phyloP scores from a whole-genome alignment of 192 early-diverging fungal genomes.

The Helicostylum pulchrum region DNA sequence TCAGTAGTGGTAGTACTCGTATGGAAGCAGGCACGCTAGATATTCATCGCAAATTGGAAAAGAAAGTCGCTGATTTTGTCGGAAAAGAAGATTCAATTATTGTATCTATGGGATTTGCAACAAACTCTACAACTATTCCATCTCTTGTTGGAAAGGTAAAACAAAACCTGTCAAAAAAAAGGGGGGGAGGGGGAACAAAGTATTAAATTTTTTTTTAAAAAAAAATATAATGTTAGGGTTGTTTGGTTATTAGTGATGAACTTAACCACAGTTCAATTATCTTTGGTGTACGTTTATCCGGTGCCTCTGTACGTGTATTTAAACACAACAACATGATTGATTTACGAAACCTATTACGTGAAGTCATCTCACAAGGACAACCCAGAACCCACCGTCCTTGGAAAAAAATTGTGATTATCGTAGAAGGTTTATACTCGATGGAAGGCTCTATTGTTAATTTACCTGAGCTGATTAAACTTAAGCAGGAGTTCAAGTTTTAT shows the following conservation, averaged over 20 bases:
- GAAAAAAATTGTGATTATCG: slow-evolving; percentile 92
- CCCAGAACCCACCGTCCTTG: slow-evolving; percentile 89
- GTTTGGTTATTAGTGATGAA: slow-evolving; percentile 84
- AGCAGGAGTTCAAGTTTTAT: slow-evolving; percentile 85
- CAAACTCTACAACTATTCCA: slow-evolving; percentile 85
- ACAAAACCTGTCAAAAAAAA: background rate
- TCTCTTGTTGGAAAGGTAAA: slow-evolving; percentile 60
- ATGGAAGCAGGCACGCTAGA: slow-evolving; percentile 61
- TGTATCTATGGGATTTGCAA: slow-evolving; percentile 88
- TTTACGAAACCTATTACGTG: slow-evolving; percentile 69
- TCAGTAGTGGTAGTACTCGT: slow-evolving; percentile 57
- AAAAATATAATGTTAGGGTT: slow-evolving; percentile 47
- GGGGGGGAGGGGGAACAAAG: background rate
- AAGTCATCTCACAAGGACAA: slow-evolving; percentile 84
- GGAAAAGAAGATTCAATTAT: slow-evolving; percentile 79
- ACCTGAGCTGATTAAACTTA: slow-evolving; percentile 74
- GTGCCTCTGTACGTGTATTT: slow-evolving; percentile 81
- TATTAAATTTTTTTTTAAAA: background rate
- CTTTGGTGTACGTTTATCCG: slow-evolving; percentile 80
- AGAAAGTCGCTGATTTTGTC: slow-evolving; percentile 75
- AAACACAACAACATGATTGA: slow-evolving; percentile 78
- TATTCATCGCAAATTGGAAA: slow-evolving; percentile 71
- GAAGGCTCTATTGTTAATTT: slow-evolving; percentile 81
- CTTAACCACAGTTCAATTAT: slow-evolving; percentile 86
- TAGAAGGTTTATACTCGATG: slow-evolving; percentile 93